Conservation (phyloP, 2,329 filamentous ascomycete species). For the Phialophora macrospora region DNA sequence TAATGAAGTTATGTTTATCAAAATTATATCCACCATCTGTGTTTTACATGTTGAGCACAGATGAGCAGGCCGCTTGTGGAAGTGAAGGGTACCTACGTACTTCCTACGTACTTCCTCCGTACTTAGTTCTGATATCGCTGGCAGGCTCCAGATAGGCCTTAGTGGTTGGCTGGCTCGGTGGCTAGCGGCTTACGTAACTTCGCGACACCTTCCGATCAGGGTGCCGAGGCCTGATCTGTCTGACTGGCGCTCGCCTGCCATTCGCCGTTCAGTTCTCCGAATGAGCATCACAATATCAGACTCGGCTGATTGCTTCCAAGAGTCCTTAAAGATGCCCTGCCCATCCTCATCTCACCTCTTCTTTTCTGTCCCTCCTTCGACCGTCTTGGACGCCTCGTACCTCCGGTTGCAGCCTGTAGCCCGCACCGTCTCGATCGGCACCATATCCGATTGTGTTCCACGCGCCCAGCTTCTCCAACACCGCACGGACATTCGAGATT, state of each 20-base stretch:
- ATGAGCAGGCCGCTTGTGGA: not conserved
- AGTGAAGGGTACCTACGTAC: not conserved
- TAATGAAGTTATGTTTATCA: constrained; percentile 14
- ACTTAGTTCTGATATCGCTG: too few species aligned
- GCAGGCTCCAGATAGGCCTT: not conserved
- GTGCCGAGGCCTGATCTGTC: not conserved
- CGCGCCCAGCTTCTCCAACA: not conserved
- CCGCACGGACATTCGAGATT: constrained; percentile 14
- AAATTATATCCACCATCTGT: not conserved
- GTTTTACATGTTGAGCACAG: not conserved
- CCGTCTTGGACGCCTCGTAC: not conserved
- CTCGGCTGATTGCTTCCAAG: constrained; percentile 5
- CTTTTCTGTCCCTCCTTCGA: not conserved
- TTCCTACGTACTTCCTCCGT: too few species aligned
- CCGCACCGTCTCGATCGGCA: constrained; percentile 1
- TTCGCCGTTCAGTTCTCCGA: not conserved
- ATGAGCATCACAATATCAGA: constrained; percentile 9
- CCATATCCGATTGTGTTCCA: constrained; percentile 12
- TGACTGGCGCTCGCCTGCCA: not conserved
- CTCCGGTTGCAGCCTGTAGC: not conserved
- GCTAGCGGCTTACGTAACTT: not conserved
- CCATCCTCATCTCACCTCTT: constrained; percentile 1
- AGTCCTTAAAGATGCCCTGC: constrained; percentile 9
- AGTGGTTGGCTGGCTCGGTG: too few species aligned
- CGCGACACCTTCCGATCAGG: not conserved